These are phyloP conservation scores for Alternaria hordeiaustralica DNA, from an alignment of 2,329 filamentous ascomycete genomes.

Conservation along the genomic window DNA sequence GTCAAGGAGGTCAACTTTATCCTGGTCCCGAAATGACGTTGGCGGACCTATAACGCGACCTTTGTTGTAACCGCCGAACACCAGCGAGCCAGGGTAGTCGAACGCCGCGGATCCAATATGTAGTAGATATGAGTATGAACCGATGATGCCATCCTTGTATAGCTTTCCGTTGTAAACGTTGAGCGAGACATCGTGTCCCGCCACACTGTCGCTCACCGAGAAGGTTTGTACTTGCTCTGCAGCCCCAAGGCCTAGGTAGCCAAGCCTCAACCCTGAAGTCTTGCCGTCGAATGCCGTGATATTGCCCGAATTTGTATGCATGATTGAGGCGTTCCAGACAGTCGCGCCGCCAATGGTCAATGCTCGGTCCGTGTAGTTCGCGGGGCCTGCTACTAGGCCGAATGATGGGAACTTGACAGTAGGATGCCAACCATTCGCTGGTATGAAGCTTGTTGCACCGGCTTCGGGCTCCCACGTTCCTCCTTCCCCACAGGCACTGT, in stretches of 20 bases:
- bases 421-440: too few species aligned
- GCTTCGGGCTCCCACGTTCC: constrained; percentile 17
- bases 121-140: not conserved
- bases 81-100: constrained; percentile 34
- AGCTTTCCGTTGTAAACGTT: not conserved
- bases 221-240: too few species aligned
- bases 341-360: too few species aligned
- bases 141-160: not conserved
- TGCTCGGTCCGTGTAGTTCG: not conserved
- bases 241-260: too few species aligned
- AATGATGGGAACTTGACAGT: too few species aligned
- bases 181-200: too few species aligned
- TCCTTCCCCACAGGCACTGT: constrained; percentile 15
- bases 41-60: constrained; percentile 37
- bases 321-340: too few species aligned
- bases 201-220: too few species aligned
- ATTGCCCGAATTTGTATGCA: too few species aligned
- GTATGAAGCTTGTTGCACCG: too few species aligned
- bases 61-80: constrained; percentile 48
- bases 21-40: constrained; percentile 22
- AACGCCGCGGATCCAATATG: constrained; percentile 22
- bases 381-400: not conserved
- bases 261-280: too few species aligned
- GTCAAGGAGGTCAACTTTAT: constrained; percentile 42
- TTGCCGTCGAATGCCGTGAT: too few species aligned